These are phyloP conservation scores for Amanita subjunquillea DNA, from an alignment of 768 basidiomycete genomes.

Conservation along the genomic window DNA sequence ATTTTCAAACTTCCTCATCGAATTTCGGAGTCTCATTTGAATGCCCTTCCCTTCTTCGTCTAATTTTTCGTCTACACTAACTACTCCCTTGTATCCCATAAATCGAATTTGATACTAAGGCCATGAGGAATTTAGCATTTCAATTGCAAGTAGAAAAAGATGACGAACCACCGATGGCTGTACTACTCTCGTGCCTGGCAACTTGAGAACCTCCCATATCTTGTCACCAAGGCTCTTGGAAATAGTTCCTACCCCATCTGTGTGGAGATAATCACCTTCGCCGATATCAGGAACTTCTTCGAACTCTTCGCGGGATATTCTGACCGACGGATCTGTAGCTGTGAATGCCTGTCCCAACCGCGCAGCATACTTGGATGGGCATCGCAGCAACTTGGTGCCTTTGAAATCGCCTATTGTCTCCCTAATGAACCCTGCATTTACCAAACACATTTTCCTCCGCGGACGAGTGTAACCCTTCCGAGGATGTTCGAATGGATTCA, in stretches of 20 bases:
- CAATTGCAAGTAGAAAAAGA: background rate
- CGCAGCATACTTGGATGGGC: constrained; percentile 77
- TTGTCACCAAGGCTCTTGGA: constrained; percentile 42
- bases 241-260: constrained; percentile 79
- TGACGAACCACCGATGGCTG: constrained; percentile 52
- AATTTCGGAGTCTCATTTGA: constrained; percentile 57
- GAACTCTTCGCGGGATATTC: constrained; percentile 48
- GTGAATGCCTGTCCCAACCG: constrained; percentile 79
- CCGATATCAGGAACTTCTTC: constrained; percentile 50
- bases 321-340: constrained; percentile 66
- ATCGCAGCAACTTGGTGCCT: constrained; percentile 30
- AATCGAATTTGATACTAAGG: constrained; percentile 73
- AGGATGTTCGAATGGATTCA: constrained; percentile 48
- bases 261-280: constrained; percentile 35
- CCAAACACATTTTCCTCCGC: constrained; percentile 7
- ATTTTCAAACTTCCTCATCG: constrained; percentile 70
- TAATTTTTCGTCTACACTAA: constrained; percentile 52
- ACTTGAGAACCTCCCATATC: constrained; percentile 51
- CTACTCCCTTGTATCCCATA: constrained; percentile 76
- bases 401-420: constrained; percentile 58
- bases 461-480: constrained; percentile 4
- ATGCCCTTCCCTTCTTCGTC: constrained; percentile 34
- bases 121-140: constrained; percentile 2
- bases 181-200: constrained; percentile 21
- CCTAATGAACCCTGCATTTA: constrained; percentile 54